Conservation (phyloP, 192 early-diverging fungal species). For the Phycomyces blakesleeanus region DNA sequence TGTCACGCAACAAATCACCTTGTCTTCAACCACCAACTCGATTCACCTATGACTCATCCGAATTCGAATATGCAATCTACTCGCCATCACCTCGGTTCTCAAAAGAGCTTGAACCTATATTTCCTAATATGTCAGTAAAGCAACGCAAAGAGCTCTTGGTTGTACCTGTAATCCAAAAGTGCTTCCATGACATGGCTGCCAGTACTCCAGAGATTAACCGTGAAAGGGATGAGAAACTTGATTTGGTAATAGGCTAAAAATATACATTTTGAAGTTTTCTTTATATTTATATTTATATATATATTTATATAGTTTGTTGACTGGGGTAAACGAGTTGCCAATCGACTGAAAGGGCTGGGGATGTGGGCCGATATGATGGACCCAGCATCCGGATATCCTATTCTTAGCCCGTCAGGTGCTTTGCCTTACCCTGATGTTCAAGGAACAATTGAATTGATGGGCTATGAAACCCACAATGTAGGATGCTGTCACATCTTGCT, state of each 20-base stretch:
- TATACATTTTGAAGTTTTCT: not conserved
- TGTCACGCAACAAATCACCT: not conserved
- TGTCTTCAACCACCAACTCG: conserved; percentile 19
- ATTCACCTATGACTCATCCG: conserved; percentile 15
- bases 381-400: conserved; percentile 81
- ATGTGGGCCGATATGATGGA: conserved; percentile 92
- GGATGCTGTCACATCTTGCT: conserved; percentile 81
- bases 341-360: conserved; percentile 49
- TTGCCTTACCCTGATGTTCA: conserved; percentile 88
- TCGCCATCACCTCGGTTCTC: conserved; percentile 46
- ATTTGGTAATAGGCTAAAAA: conserved; percentile 45
- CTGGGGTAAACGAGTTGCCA: conserved; percentile 62
- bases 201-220: conserved; percentile 61
- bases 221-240: conserved; percentile 80
- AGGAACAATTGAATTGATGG: conserved; percentile 67
- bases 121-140: conserved; percentile 52
- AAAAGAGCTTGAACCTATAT: conserved; percentile 69
- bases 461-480: conserved; percentile 72
- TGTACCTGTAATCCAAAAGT: conserved; percentile 79
- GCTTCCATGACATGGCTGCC: conserved; percentile 72
- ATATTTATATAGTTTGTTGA: conserved; percentile 56
- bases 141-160: conserved; percentile 56
- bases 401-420: conserved; percentile 66
- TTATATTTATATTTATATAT: conserved; percentile 6
- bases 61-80: conserved; percentile 50